These are phyloP conservation scores for Sordaria brevicollis DNA, from an alignment of 495 filamentous ascomycete species.

Conservation along the genomic window DNA sequence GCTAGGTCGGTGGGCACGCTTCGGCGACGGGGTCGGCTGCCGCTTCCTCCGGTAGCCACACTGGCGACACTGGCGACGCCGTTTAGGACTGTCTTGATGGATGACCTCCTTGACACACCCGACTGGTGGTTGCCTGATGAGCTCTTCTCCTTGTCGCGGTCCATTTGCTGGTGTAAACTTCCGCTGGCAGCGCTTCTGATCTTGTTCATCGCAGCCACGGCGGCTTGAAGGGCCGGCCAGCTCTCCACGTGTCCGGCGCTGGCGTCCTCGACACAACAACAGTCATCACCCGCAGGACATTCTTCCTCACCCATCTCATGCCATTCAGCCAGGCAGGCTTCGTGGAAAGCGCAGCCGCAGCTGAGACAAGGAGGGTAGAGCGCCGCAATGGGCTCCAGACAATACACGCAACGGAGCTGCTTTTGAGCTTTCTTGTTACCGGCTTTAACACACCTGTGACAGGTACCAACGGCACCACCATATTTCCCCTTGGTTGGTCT, in stretches of 20 bases:
- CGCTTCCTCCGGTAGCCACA: not conserved
- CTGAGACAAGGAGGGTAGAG: slow-evolving; percentile 47
- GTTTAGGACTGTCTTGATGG: not conserved
- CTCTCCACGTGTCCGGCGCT: slow-evolving; percentile 29
- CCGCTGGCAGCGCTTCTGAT: not conserved
- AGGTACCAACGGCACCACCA: slow-evolving; percentile 45
- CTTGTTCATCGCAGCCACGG: slow-evolving; percentile 6
- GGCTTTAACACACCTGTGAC: slow-evolving; percentile 32
- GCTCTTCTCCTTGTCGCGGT: not conserved
- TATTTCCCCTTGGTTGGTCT: slow-evolving; percentile 16
- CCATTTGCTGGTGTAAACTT: not conserved
- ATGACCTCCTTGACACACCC: not conserved
- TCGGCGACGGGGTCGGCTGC: not conserved
- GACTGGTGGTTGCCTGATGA: not conserved
- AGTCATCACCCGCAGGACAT: slow-evolving; percentile 40
- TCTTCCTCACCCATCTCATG: slow-evolving; percentile 35
- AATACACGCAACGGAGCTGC: slow-evolving; percentile 49
- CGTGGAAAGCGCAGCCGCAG: slow-evolving; percentile 53
- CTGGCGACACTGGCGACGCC: not conserved
- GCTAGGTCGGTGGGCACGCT: slow-evolving; percentile 16
- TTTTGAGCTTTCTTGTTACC: slow-evolving; percentile 38
- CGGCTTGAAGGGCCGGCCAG: slow-evolving; percentile 29
- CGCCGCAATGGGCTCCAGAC: slow-evolving; percentile 44
- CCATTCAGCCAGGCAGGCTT: slow-evolving; percentile 42
- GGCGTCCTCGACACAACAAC: slow-evolving; percentile 33